Evolutionary conservation across 306 rosid genomes (phyloP), one percentile per base, ranked within the genome.

Genomic region (Ormosia emarginata): DNA sequence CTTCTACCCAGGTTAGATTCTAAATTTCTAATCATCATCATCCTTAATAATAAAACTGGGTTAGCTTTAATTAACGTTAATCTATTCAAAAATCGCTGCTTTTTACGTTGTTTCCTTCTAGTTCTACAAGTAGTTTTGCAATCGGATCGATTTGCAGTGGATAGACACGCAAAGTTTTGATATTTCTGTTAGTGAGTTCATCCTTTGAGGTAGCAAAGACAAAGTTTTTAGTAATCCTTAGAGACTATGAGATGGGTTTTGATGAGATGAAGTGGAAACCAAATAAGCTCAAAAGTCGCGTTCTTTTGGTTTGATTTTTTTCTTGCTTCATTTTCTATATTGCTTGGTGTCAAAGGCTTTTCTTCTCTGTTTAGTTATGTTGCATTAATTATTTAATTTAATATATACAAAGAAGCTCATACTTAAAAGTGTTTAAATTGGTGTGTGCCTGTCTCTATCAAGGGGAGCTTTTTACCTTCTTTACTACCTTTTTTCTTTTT

Each of bases 131-230:
- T 37, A 17, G 30, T 53, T 78, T 49, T 84, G 41, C 80, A 86
- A 86, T 88, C 84, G 71, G 94, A 89, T 91, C 90, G 91, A 67
- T 86, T 59, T 88, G 75, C 89, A 67, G 85, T 57, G 43, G 70
- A 68, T 75, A 52, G 56, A 53, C 74, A 63, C 77, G 11, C 56
- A 0, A 2, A 17, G 39, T 72, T 64, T 78, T 43, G 30, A 70
- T 81, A 67, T 76, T 63, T 85, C 64, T 61, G 36, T 64, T n/a
- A 39, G 52, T 36, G 86, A 74, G 15, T 61, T 73, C 70, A 30
- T 79, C 64, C 32, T 63, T 5, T 24, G 24, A 24, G 24, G 24
- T 24, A 24, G 24, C 1, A 1, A 24, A 24, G 0, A 76, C 66
- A 11, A 14, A 77, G 1, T 34, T 34, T 3, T 80, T 43, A 47